Percentiles rank a stretch among this genome's conserved stretches.
phyloP scores from a whole-genome alignment of 345 rosid species.

The Eutrema yunnanense region DNA sequence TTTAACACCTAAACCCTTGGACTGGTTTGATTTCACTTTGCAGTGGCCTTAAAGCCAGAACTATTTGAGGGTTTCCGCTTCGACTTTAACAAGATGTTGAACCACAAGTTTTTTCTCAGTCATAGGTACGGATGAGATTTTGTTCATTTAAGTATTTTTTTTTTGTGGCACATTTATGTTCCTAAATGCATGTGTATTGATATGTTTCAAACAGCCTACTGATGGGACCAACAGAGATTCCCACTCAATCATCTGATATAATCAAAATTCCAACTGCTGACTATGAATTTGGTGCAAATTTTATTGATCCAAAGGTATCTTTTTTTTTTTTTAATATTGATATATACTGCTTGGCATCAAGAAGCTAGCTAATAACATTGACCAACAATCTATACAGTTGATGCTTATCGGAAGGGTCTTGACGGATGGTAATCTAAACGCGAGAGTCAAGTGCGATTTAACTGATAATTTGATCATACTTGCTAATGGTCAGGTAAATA shows the following conservation, averaged over 20 bases:
- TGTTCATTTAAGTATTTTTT: no score
- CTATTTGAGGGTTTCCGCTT: constrained; percentile 80
- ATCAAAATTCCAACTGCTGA: constrained; percentile 66
- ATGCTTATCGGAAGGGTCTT: constrained; percentile 71
- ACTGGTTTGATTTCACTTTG: neutral
- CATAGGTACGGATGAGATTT: no score
- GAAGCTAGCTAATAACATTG: neutral
- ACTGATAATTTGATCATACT: constrained; percentile 61
- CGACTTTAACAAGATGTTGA: constrained; percentile 66
- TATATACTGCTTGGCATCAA: neutral
- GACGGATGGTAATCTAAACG: constrained; percentile 73
- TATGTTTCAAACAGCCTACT: constrained; percentile 37
- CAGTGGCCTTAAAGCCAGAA: constrained; percentile 87
- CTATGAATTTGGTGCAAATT: constrained; percentile 80
- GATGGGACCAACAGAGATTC: constrained; percentile 81
- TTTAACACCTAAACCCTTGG: neutral
- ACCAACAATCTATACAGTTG: constrained; percentile 33
- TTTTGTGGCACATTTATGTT: no score
- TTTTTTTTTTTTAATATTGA: no score
- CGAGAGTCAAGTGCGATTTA: constrained; percentile 67
- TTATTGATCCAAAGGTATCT: constrained; percentile 53
- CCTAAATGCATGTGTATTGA: neutral
- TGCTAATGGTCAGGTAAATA: constrained; percentile 66
- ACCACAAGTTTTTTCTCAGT: constrained; percentile 48
- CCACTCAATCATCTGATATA: constrained; percentile 56